phyloP scores from a whole-genome alignment of 257 asterid genomes.

The Gentiana macrophylla region DNA sequence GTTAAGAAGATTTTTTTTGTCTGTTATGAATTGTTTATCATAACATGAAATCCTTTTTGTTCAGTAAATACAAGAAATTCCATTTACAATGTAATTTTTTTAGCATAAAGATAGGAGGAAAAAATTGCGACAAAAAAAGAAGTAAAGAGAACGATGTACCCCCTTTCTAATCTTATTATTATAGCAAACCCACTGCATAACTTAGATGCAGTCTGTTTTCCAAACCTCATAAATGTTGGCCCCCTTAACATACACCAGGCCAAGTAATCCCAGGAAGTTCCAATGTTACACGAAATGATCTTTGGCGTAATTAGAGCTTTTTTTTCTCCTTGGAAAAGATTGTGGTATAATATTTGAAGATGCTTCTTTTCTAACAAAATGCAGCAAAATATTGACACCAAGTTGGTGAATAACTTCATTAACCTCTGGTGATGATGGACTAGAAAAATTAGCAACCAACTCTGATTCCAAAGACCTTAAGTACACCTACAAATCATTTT shows the following conservation, averaged over 20 bases:
- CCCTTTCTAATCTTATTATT: slow-evolving; percentile 21
- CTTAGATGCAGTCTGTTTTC: slow-evolving; percentile 89
- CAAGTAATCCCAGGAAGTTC: slow-evolving; percentile 81
- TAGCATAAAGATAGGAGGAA: no score
- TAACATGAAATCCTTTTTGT: no score
- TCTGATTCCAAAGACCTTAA: slow-evolving; percentile 79
- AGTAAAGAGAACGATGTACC: slow-evolving; percentile 42
- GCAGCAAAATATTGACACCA: slow-evolving; percentile 53
- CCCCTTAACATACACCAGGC: slow-evolving; percentile 99
- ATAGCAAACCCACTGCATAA: slow-evolving; percentile 87
- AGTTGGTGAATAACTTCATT: slow-evolving; percentile 85
- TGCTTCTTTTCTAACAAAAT: slow-evolving; percentile 49
- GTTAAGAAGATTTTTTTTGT: no score
- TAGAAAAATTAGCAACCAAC: slow-evolving; percentile 73
- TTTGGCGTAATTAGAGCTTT: slow-evolving; percentile 18
- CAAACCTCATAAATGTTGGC: slow-evolving; percentile 93
- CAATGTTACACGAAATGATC: slow-evolving; percentile 26
- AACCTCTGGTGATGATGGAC: slow-evolving; percentile 86
- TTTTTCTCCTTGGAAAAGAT: slow-evolving; percentile 19
- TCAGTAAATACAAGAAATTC: no score
- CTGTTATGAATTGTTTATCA: no score
- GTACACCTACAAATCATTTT: slow-evolving; percentile 73
- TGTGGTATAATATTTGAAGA: slow-evolving; percentile 19
- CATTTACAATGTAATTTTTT: no score
- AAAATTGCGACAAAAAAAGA: slow-evolving; percentile 2